Percentiles rank a stretch among this genome's conserved stretches.
Evolutionary conservation across 106 monocot species (phyloP).

Genomic region (Dendrobium chrysotoxum): DNA sequence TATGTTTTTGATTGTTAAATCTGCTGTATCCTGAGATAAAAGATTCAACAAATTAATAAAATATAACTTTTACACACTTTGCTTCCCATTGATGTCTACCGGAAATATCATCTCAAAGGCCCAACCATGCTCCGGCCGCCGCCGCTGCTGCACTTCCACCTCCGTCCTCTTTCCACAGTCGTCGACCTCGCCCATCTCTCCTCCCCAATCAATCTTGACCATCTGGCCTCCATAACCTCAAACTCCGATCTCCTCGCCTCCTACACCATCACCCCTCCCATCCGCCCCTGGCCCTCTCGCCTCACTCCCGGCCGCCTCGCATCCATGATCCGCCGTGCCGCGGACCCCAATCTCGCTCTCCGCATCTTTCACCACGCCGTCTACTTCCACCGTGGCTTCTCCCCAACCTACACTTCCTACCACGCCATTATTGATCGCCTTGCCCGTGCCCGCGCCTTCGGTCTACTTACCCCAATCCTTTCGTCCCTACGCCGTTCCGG

Average conservation of each 20-base stretch:
- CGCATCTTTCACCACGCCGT: conserved; percentile 55
- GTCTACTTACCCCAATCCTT: conserved; percentile 29
- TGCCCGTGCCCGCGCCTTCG: conserved; percentile 32
- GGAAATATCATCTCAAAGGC: too few species aligned
- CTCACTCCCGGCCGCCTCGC: conserved; percentile 51
- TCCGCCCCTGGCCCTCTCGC: conserved; percentile 52
- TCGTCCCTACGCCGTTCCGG: conserved; percentile 30
- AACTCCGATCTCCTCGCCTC: conserved; percentile 30
- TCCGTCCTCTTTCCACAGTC: conserved; percentile 25
- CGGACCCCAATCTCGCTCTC: conserved; percentile 28
- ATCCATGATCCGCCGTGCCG: conserved; percentile 44
- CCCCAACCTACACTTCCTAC: conserved; percentile 22
- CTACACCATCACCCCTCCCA: conserved; percentile 65
- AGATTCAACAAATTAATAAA: too few species aligned
- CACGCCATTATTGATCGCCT: conserved; percentile 35
- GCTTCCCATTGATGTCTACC: too few species aligned
- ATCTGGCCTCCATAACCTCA: conserved; percentile 33
- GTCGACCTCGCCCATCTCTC: conserved; percentile 35
- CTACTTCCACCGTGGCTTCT: conserved; percentile 38
- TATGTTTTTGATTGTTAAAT: too few species aligned
- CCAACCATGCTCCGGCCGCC: neutral
- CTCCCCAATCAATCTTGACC: conserved; percentile 22
- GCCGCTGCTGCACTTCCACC: neutral
- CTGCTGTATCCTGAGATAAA: too few species aligned
- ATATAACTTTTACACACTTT: too few species aligned